phyloP scores from a whole-genome alignment of 2,329 filamentous ascomycete species.

The Coleophoma crateriformis region DNA sequence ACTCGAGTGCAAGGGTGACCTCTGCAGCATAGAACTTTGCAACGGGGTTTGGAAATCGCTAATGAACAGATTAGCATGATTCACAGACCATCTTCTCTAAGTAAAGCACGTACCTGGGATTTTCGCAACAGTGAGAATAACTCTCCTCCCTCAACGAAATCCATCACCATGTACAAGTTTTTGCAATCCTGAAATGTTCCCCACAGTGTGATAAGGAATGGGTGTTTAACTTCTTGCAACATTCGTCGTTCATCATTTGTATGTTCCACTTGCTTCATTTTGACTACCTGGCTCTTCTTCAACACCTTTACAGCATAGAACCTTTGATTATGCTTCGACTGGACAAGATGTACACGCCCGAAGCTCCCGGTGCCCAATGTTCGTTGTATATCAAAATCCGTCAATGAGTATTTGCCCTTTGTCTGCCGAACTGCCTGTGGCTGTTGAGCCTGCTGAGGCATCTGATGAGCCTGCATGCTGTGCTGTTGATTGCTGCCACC shows the following conservation, averaged over 20 bases:
- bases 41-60: constrained; percentile 98
- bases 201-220: constrained; percentile 96
- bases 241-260: constrained; percentile 97
- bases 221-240: constrained; percentile 95
- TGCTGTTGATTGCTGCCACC: constrained; percentile 23
- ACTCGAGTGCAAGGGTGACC: constrained; percentile 91
- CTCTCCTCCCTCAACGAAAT: constrained; percentile 98
- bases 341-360: constrained; percentile 90
- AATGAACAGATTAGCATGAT: not conserved
- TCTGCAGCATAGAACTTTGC: constrained; percentile 99
- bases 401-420: constrained; percentile 94
- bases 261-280: constrained; percentile 99
- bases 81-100: no score
- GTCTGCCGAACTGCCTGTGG: constrained; percentile 56
- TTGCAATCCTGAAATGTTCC: constrained; percentile 94
- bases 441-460: constrained; percentile 2
- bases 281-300: constrained; percentile 97
- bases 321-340: constrained; percentile 95
- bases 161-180: constrained; percentile 99
- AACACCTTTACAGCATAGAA: constrained; percentile 98
- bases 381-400: constrained; percentile 83
- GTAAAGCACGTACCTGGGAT: constrained; percentile 57
- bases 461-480: constrained; percentile 10
- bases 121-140: constrained; percentile 93
- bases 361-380: constrained; percentile 97